Evolutionary conservation across 352 stramenopile species (phyloP).

Genomic region (Phytophthora lateralis): DNA sequence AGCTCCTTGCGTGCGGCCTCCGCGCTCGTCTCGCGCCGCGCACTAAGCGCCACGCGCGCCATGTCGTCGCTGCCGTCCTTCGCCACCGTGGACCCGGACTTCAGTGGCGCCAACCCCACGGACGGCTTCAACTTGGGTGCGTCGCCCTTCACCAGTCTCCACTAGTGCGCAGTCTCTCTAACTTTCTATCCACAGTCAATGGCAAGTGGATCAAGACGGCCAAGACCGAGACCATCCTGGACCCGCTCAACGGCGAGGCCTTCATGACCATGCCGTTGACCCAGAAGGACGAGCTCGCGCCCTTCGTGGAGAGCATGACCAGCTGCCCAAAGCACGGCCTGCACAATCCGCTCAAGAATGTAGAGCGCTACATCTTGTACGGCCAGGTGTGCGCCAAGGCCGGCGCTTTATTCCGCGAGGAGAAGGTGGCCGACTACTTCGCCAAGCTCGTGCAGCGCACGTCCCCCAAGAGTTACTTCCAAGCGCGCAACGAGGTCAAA

Average conservation of each 20-base stretch:
- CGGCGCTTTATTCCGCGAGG: constrained; percentile 80
- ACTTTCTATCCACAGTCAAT: constrained; percentile 55
- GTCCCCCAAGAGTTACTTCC: constrained; percentile 96
- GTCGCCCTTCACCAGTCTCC: constrained; percentile 5
- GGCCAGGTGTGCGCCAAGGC: constrained; percentile 85
- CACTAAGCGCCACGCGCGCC: constrained; percentile 35
- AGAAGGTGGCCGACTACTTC: constrained; percentile 96
- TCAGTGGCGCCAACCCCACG: constrained; percentile 80
- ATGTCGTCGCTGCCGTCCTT: constrained; percentile 85
- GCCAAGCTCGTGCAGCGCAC: constrained; percentile 95
- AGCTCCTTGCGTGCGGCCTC: constrained; percentile 34
- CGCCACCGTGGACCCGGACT: constrained; percentile 92
- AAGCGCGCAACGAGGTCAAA: constrained; percentile 92
- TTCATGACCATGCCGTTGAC: constrained; percentile 96
- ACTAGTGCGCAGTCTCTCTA: not conserved
- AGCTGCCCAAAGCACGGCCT: constrained; percentile 96
- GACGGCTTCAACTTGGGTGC: constrained; percentile 90
- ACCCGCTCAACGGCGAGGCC: constrained; percentile 94
- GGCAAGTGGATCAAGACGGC: constrained; percentile 87
- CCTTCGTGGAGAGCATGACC: constrained; percentile 94
- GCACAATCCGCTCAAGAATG: constrained; percentile 98
- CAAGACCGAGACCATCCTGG: constrained; percentile 87
- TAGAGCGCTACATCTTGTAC: constrained; percentile 93
- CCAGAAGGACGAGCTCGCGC: constrained; percentile 84
- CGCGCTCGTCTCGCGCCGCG: constrained; percentile 32